A percentile compares a stretch with the other conserved stretches of the same genome.
phyloP scores from a whole-genome alignment of 1,284 basidiomycete species.

The Moesziomyces parantarcticus region DNA sequence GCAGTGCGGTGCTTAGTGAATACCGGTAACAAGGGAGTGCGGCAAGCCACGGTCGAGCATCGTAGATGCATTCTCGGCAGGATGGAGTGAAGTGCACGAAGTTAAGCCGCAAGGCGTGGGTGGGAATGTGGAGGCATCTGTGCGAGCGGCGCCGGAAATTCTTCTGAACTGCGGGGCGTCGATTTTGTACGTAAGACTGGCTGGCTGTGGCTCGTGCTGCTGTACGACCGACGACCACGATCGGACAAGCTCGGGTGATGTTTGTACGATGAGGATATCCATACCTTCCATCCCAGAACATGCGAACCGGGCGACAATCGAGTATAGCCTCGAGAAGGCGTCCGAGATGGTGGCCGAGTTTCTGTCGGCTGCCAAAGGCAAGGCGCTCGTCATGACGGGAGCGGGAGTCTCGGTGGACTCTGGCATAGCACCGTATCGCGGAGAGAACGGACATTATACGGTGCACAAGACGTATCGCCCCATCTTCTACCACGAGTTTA shows the following conservation, averaged over 20 bases:
- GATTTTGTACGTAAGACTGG: too few relatives aligned
- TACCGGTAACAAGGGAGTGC: too few relatives aligned
- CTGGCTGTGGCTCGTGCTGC: too few relatives aligned
- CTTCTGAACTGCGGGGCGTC: too few relatives aligned
- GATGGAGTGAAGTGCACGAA: too few relatives aligned
- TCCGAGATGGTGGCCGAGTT: conserved; percentile 45
- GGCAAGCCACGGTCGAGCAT: too few relatives aligned
- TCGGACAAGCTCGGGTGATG: background rate
- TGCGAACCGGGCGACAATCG: conserved; percentile 27
- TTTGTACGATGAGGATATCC: conserved; percentile 56
- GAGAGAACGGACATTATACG: conserved; percentile 61
- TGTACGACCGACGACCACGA: too few relatives aligned
- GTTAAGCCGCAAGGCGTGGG: too few relatives aligned
- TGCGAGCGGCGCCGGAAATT: too few relatives aligned
- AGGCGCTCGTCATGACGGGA: conserved; percentile 55
- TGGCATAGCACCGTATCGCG: conserved; percentile 67
- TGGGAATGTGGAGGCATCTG: too few relatives aligned
- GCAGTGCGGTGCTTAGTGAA: too few relatives aligned
- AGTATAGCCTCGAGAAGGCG: conserved; percentile 46
- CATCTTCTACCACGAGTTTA: conserved; percentile 67
- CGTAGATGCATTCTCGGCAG: too few relatives aligned
- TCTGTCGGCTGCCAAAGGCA: conserved; percentile 44
- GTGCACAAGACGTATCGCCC: conserved; percentile 64
- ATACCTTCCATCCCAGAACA: conserved; percentile 63
- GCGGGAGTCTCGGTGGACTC: conserved; percentile 66